Evolutionary conservation across 2,329 filamentous ascomycete genomes (phyloP), one percentile per base, ranked within the genome.

Genomic region (Fusarium zealandicum): DNA sequence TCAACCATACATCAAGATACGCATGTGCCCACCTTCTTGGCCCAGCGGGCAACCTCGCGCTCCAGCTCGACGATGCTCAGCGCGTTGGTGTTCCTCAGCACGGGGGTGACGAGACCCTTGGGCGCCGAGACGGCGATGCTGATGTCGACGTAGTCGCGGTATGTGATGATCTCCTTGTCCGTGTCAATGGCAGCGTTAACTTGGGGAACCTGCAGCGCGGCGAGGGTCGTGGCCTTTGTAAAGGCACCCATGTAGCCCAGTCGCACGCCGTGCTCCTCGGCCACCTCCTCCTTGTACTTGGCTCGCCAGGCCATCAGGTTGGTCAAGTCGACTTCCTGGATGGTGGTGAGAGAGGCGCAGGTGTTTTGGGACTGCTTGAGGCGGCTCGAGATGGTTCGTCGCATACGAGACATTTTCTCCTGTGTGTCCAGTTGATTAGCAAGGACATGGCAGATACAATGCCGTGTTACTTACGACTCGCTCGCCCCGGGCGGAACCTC

Each of bases 201-300:
- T 57, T 85, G 82, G 22, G 88, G 88, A 36, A 90, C 85, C 77
- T 88, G 87, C 70, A 80, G 79, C 46, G 87, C 84, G 45, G 88
- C 88, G 33, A 83, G 76, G 36, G 84, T 86, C 52, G 86, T 81
- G 51, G 88, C 88, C 77, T 90, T 90, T 75, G 90, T 82, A 64
- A 90, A 81, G 76, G 90, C 88, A 73, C 90, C 88, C 75, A 90
- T 90, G 74, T 90, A 86, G 11, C 87, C 89, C 38, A 90, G 83
- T 0, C 66, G 58, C 16, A 72, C 69, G 22, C 70, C 70, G 46
- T 70, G 60, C 48, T 61, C 53, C 33, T 72, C 66, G 1, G 61
- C 57, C 9, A 72, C 69, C 17, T 69, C 66, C 16, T 72, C 70
- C 79, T 89, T 90, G 81, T 90, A 90, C 42, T 88, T 82, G 42